Percentiles rank a stretch among this genome's conserved stretches.
phyloP scores from a whole-genome alignment of 2,329 filamentous ascomycete species.

The Aspergillus quadrilineatus region DNA sequence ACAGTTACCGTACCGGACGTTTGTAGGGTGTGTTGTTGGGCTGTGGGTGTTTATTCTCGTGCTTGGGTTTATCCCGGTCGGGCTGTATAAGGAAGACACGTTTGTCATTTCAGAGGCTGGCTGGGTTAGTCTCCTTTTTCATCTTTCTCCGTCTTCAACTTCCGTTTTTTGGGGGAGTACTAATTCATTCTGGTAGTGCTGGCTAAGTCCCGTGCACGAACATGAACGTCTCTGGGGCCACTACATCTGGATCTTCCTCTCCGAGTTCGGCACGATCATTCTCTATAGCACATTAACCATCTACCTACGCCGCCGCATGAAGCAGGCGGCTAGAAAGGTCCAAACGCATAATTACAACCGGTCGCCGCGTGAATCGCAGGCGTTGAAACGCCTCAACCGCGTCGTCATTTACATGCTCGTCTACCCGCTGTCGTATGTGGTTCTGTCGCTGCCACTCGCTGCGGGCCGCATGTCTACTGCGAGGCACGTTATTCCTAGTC shows the following conservation, averaged over 20 bases:
- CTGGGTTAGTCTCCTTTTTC: conserved; percentile 42
- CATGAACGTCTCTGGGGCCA: conserved; percentile 51
- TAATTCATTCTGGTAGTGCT: conserved; percentile 43
- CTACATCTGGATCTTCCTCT: conserved; percentile 56
- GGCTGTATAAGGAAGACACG: conserved; percentile 39
- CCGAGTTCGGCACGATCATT: conserved; percentile 52
- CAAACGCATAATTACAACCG: conserved; percentile 18
- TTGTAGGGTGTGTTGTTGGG: conserved; percentile 43
- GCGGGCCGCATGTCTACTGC: conserved; percentile 43
- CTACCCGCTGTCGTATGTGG: conserved; percentile 54
- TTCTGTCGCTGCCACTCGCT: conserved; percentile 63
- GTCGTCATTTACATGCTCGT: conserved; percentile 48
- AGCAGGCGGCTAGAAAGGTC: conserved; percentile 23
- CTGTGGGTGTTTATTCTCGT: conserved; percentile 51
- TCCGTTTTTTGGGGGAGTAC: too few species aligned
- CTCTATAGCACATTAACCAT: conserved; percentile 52
- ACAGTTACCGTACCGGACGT: conserved; percentile 44
- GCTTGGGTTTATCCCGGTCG: conserved; percentile 49
- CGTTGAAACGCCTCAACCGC: conserved; percentile 36
- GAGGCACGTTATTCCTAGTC: conserved; percentile 31
- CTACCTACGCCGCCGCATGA: conserved; percentile 46
- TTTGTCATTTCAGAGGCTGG: conserved; percentile 50
- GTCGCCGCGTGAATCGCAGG: conserved; percentile 32
- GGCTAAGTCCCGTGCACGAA: conserved; percentile 47
- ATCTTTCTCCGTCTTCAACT: too few species aligned